phyloP scores from a whole-genome alignment of 140 eudicot genomes.

The Senecio squalidus region DNA sequence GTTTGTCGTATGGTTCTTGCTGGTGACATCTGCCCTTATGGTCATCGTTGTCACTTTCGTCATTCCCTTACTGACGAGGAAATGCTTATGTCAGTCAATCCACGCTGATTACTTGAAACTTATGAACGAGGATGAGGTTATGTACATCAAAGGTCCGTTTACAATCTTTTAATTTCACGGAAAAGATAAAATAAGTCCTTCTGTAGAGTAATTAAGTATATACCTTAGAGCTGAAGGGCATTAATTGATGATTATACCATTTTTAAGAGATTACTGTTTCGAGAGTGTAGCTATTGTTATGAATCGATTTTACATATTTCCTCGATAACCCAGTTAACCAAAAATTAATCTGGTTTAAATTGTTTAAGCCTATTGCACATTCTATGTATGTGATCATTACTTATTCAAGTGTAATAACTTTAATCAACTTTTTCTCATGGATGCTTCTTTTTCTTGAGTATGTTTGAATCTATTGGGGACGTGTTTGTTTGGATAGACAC shows the following conservation, averaged over 20 bases:
- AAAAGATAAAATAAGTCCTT: constrained; percentile 25
- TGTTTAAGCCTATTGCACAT: constrained; percentile 4
- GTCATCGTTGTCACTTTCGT: constrained; percentile 97
- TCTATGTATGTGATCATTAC: constrained; percentile 2
- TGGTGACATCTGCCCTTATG: constrained; percentile 76
- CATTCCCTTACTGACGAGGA: constrained; percentile 70
- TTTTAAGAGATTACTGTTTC: constrained; percentile 11
- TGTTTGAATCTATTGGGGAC: neutral
- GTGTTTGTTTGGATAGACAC: constrained; percentile 2
- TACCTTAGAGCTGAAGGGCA: constrained; percentile 26
- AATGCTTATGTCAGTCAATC: constrained; percentile 31
- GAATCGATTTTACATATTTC: constrained; percentile 18
- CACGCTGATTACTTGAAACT: constrained; percentile 14
- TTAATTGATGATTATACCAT: constrained; percentile 25
- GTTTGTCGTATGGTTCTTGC: constrained; percentile 91
- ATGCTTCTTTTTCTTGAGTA: neutral
- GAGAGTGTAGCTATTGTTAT: constrained; percentile 21
- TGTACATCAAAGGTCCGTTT: constrained; percentile 25
- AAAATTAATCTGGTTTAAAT: constrained; percentile 8
- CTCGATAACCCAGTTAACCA: constrained; percentile 8
- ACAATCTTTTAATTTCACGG: constrained; percentile 29
- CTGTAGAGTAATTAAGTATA: constrained; percentile 38
- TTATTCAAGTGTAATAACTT: neutral
- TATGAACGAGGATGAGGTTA: constrained; percentile 17
- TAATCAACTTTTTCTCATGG: neutral